Conservation (phyloP, 2,329 filamentous ascomycete genomes). For the Pseudogymnoascus sp. region DNA sequence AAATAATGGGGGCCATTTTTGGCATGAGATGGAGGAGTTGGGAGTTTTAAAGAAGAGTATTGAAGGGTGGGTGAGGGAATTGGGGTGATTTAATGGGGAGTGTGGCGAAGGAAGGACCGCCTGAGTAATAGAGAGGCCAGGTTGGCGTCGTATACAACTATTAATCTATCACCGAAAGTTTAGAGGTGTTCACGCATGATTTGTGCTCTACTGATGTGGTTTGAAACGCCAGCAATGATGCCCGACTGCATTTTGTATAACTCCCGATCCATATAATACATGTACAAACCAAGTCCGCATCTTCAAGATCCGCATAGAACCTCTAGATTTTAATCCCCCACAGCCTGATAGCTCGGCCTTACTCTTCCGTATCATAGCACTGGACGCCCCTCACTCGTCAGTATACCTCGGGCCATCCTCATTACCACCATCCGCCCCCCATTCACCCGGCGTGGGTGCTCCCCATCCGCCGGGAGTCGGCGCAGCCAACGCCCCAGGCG, state of each 20-base stretch:
- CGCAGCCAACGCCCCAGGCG: conserved; percentile 58
- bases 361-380: neutral
- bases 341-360: neutral
- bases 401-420: conserved; percentile 36
- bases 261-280: conserved; percentile 4
- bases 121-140: neutral
- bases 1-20: conserved; percentile 44
- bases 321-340: neutral
- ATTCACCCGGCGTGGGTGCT: conserved; percentile 55
- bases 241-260: neutral
- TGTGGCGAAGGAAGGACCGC: neutral
- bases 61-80: neutral
- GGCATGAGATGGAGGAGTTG: conserved; percentile 27
- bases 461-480: conserved; percentile 55
- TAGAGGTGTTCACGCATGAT: neutral
- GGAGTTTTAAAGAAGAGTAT: neutral
- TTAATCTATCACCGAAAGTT: neutral
- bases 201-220: neutral
- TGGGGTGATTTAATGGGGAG: neutral
- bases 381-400: conserved; percentile 14
- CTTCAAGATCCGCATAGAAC: neutral
- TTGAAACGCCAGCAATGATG: conserved; percentile 7
- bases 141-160: neutral
- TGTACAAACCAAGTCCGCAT: neutral
- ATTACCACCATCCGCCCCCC: conserved; percentile 22